phyloP scores from a whole-genome alignment of 169 alveolate genomes.

The Plasmodium coatneyi region DNA sequence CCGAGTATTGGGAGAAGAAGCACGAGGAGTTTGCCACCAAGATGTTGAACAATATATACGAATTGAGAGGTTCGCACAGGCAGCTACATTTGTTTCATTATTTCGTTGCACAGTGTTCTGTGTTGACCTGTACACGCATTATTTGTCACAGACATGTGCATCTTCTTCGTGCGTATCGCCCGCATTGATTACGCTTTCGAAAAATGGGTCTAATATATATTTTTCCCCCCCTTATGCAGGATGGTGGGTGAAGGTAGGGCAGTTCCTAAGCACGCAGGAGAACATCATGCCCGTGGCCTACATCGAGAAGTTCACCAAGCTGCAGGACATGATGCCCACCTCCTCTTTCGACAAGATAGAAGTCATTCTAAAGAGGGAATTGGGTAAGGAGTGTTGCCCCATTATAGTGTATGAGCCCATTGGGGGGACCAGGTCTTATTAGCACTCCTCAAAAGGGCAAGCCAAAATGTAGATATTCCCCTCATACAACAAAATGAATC shows the following conservation, averaged over 20 bases:
- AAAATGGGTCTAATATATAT: background rate
- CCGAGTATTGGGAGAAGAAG: slow-evolving; percentile 90
- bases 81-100: background rate
- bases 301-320: slow-evolving; percentile 86
- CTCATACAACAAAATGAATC: no score
- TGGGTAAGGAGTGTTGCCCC: slow-evolving; percentile 75
- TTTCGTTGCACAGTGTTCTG: background rate
- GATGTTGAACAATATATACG: slow-evolving; percentile 89
- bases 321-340: slow-evolving; percentile 92
- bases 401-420: background rate
- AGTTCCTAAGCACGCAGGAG: slow-evolving; percentile 91
- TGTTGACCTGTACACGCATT: background rate
- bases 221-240: slow-evolving; percentile 75
- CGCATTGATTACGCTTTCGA: background rate
- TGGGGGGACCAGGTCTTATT: background rate
- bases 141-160: background rate
- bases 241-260: slow-evolving; percentile 96
- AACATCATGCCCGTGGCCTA: slow-evolving; percentile 91
- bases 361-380: slow-evolving; percentile 84
- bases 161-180: background rate
- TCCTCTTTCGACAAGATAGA: slow-evolving; percentile 82
- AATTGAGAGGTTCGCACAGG: slow-evolving; percentile 81
- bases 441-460: background rate
- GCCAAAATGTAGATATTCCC: background rate
- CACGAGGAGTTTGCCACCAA: slow-evolving; percentile 91